phyloP scores from a whole-genome alignment of 1,139 yeast genomes.

The Taphrina deformans region DNA sequence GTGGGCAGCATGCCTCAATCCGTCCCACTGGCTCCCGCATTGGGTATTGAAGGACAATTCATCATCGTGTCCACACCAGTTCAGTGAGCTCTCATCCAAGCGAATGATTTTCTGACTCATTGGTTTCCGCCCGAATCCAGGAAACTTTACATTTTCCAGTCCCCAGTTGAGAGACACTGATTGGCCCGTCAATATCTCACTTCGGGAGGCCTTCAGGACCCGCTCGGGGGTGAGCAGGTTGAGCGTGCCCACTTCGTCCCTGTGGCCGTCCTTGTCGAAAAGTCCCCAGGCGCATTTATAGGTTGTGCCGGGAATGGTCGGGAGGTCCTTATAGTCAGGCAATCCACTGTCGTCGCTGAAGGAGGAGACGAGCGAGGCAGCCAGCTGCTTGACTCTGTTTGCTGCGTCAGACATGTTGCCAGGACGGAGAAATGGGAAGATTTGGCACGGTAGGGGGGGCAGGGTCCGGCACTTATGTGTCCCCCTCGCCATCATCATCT shows the following conservation, averaged over 20 bases:
- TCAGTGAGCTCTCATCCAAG: conserved; percentile 29
- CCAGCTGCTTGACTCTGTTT: background rate
- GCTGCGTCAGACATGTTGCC: conserved; percentile 3
- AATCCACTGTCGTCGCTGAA: conserved; percentile 11
- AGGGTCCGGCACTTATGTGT: background rate
- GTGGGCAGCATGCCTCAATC: conserved; percentile 43
- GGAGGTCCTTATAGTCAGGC: conserved; percentile 23
- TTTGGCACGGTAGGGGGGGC: too few relatives aligned
- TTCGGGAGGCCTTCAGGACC: conserved; percentile 44
- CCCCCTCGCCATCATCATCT: background rate
- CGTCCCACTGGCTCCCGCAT: conserved; percentile 46
- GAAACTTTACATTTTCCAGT: conserved; percentile 34
- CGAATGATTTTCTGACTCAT: conserved; percentile 34
- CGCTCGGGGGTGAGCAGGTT: conserved; percentile 41
- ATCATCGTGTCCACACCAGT: conserved; percentile 42
- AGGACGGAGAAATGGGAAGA: too few relatives aligned
- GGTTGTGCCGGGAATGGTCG: conserved; percentile 10
- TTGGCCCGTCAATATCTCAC: conserved; percentile 39
- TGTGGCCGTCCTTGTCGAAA: conserved; percentile 19
- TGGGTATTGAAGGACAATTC: conserved; percentile 44
- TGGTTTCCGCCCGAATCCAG: conserved; percentile 38
- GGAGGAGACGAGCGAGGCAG: conserved; percentile 1
- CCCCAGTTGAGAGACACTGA: conserved; percentile 38
- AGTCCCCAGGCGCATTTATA: conserved; percentile 34
- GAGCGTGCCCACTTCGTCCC: conserved; percentile 38